Percentiles rank a stretch among this genome's conserved stretches.
These are phyloP conservation scores for Tinospora cordifolia DNA, from an alignment of 164 flowering plant species.

Conservation along the genomic window DNA sequence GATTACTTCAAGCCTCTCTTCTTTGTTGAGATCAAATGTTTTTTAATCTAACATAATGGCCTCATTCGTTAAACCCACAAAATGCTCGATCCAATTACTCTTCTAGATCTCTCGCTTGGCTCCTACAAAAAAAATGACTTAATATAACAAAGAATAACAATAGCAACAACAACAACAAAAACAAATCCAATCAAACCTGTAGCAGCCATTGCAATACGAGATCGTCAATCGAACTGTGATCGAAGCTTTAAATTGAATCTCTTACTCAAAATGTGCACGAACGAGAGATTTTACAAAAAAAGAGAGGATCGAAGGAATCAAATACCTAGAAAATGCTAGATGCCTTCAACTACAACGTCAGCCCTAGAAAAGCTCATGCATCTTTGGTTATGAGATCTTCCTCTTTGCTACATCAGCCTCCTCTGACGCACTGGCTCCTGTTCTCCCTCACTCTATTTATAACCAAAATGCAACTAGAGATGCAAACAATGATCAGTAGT, in stretches of 20 bases:
- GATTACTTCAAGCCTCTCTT: constrained; percentile 85
- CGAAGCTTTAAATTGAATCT: too few relatives aligned
- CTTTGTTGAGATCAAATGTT: constrained; percentile 91
- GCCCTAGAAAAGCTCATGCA: constrained; percentile 79
- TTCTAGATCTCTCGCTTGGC: constrained; percentile 67
- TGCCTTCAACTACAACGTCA: constrained; percentile 72
- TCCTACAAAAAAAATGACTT: constrained; percentile 4
- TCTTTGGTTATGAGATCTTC: constrained; percentile 49
- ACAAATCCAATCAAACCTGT: constrained; percentile 19
- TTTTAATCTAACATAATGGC: constrained; percentile 98
- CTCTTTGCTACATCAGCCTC: constrained; percentile 66
- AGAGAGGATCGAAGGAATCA: neutral
- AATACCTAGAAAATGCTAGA: constrained; percentile 13
- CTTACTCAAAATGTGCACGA: too few relatives aligned
- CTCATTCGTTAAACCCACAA: constrained; percentile 63
- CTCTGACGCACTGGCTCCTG: neutral
- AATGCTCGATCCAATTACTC: constrained; percentile 84
- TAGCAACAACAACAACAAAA: too few relatives aligned
- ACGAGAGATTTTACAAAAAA: neutral
- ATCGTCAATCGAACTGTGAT: neutral
- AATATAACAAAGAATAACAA: neutral
- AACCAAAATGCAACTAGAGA: too few relatives aligned
- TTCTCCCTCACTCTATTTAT: neutral
- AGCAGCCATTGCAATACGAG: constrained; percentile 22
- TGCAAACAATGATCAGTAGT: too few relatives aligned